Conservation (phyloP, 2,329 filamentous ascomycete species). For the Thelonectria olida region DNA sequence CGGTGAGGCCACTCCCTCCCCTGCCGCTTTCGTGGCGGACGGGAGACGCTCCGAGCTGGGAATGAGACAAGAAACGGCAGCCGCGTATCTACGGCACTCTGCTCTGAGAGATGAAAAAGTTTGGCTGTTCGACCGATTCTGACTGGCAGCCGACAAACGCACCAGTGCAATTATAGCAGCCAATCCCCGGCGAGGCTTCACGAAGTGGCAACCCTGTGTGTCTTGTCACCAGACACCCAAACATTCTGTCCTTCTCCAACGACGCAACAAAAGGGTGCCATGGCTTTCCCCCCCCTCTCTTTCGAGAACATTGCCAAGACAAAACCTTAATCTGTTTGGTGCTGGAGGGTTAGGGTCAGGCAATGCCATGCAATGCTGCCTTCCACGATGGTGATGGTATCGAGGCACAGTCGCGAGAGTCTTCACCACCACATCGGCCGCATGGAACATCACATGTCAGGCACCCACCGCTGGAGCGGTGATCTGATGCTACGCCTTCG, state of each 20-base stretch:
- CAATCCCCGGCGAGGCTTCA: not conserved
- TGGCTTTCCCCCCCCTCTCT: not conserved
- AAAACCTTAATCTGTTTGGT: too few species aligned
- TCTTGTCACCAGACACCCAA: not conserved
- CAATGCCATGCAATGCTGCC: not conserved
- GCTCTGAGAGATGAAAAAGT: not conserved
- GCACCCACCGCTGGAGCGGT: slow-evolving; percentile 3
- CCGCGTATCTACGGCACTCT: slow-evolving; percentile 7
- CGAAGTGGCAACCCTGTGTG: not conserved
- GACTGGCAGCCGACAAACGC: slow-evolving; percentile 21
- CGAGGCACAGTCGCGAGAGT: not conserved
- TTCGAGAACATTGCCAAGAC: not conserved
- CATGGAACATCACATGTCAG: slow-evolving; percentile 21
- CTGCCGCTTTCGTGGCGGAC: slow-evolving; percentile 11
- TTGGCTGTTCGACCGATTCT: slow-evolving; percentile 12
- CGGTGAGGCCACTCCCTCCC: slow-evolving; percentile 25
- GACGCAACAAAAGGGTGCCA: not conserved
- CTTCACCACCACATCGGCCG: not conserved
- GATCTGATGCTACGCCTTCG: slow-evolving; percentile 14
- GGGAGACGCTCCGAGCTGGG: slow-evolving; percentile 27
- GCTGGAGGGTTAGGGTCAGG: not conserved
- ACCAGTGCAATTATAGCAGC: slow-evolving; percentile 20
- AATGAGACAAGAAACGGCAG: not conserved
- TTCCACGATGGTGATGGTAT: not conserved
- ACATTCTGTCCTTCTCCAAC: not conserved